Evolutionary conservation across 129 eudicot genomes (phyloP).

Genomic region (Artemisia tridentata): DNA sequence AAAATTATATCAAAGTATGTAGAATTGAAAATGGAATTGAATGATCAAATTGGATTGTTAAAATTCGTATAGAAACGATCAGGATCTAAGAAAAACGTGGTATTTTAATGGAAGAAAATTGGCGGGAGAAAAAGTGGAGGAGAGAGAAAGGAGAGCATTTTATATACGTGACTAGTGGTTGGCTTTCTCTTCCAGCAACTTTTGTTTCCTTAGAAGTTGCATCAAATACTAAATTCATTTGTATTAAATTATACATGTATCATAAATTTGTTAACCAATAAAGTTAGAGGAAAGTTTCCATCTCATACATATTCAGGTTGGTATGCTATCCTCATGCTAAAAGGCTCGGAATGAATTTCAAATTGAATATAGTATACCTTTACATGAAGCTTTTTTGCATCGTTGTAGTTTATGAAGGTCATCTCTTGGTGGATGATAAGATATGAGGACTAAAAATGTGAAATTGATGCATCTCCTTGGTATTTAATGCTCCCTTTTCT

Average conservation of each 20-base stretch:
- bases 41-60: too few relatives aligned
- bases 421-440: not conserved
- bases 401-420: not conserved
- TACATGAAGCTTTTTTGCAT: not conserved
- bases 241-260: not conserved
- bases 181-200: too few relatives aligned
- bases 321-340: not conserved
- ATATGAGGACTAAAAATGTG: not conserved
- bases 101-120: too few relatives aligned
- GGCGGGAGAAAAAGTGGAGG: too few relatives aligned
- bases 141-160: too few relatives aligned
- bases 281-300: not conserved
- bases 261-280: not conserved
- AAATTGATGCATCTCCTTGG: not conserved
- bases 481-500: not conserved
- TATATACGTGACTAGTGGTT: too few relatives aligned
- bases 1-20: too few relatives aligned
- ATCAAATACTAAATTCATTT: not conserved
- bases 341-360: not conserved
- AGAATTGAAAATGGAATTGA: too few relatives aligned
- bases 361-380: not conserved
- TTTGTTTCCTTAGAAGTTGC: too few relatives aligned
- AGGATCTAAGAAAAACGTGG: too few relatives aligned
- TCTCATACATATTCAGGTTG: not conserved
- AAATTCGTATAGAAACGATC: too few relatives aligned